Evolutionary conservation across 148 eudicot species (phyloP), one percentile per base, ranked within the genome.

Genomic region (Nepenthes gracilis): DNA sequence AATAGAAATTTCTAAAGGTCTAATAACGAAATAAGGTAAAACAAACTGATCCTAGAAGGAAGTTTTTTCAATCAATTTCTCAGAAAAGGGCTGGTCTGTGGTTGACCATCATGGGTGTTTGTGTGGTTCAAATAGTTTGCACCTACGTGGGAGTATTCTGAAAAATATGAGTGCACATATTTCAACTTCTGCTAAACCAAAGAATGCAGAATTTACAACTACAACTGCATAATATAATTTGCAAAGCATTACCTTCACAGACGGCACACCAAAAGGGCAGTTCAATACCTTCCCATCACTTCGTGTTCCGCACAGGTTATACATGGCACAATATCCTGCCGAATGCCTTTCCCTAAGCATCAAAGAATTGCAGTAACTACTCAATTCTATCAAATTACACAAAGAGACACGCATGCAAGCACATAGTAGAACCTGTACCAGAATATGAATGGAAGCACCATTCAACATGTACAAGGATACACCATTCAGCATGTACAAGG

Each of bases 271-370:
- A 66, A 64, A 73, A 63, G 97, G 96, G 76, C 97, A 91, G 68
- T 91, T 91, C 55, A 91, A 74, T 62, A 87, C 72, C 78, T 73
- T 87, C 53, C 85, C 88, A 66, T 91, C 97, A 47, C 77, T 76
- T 33, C 93, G 73, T 35, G 72, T 47, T 72, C 97, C 97, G 75
- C 97, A 91, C 55, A 91, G 81, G 70, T 83, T 93, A 74, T 91
- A 81, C 97, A 91, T 91, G 33, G 90, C 83, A 72, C 97, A 91
- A 64, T 76, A 80, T 40, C 70, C 81, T 58, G 80, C 77, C 33
- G 80, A 74, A 75, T 91, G 93, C 23, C 56, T 76, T 71, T 63
- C 66, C 81, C 96, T 85, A 63, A 58, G 37, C 58, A 66, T 54
- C 58, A 67, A 47, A 33, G 14, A 9, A 49, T 49, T n/a, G 15